phyloP scores from a whole-genome alignment of 2,329 filamentous ascomycete genomes.

The Samsoniella hepiali region DNA sequence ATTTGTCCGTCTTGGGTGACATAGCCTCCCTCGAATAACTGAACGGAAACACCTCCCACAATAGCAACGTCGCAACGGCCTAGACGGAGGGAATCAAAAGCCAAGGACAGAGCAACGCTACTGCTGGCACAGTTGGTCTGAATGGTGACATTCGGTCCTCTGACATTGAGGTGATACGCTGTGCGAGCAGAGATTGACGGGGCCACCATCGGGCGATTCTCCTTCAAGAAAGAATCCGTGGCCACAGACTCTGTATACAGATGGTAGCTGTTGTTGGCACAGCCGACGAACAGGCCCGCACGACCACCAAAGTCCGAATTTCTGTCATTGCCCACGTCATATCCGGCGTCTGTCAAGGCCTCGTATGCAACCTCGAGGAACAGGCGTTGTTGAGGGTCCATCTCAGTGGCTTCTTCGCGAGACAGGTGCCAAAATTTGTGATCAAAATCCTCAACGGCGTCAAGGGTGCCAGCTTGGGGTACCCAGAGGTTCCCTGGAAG shows the following conservation, averaged over 20 bases:
- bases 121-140: constrained; percentile 19
- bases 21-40: constrained; percentile 19
- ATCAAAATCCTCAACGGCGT: constrained; percentile 18
- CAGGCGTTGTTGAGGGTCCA: constrained; percentile 1
- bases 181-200: constrained; percentile 21
- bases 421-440: constrained; percentile 19
- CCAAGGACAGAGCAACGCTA: not conserved
- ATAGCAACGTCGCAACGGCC: constrained; percentile 18
- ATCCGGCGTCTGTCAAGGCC: not conserved
- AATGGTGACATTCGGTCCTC: constrained; percentile 17
- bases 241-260: constrained; percentile 19
- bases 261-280: no score
- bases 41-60: constrained; percentile 19
- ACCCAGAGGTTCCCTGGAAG: constrained; percentile 21
- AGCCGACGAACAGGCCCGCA: no score
- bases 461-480: constrained; percentile 13
- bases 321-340: no score
- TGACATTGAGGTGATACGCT: constrained; percentile 19
- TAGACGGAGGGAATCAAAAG: not conserved
- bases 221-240: constrained; percentile 17
- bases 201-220: constrained; percentile 16
- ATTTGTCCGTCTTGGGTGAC: constrained; percentile 19
- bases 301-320: no score
- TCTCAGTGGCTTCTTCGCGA: constrained; percentile 20
- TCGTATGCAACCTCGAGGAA: not conserved